Evolutionary conservation across 345 rosid species (phyloP).

Genomic region (Sisymbrium irio): DNA sequence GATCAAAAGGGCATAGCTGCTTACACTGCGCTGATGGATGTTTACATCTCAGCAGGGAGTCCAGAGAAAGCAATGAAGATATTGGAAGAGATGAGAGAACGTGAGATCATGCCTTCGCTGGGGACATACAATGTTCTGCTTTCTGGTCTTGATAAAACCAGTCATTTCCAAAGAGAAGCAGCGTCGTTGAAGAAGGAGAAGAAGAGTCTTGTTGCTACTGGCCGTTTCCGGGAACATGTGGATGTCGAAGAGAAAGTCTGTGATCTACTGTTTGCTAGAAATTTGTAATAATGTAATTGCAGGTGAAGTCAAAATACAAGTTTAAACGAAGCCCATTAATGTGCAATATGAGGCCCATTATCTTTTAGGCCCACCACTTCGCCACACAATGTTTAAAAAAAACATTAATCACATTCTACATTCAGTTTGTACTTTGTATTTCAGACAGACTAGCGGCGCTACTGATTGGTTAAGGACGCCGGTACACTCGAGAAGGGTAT

Average conservation of each 20-base stretch:
- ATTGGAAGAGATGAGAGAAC: constrained; percentile 51
- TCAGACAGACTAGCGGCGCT: not conserved
- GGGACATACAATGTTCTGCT: constrained; percentile 70
- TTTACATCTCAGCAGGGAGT: constrained; percentile 69
- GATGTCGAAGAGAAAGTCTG: not conserved
- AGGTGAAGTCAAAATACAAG: not conserved
- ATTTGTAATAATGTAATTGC: not conserved
- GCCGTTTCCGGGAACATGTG: constrained; percentile 34
- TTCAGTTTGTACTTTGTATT: not conserved
- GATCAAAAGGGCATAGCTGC: constrained; percentile 62
- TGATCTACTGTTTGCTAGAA: not conserved
- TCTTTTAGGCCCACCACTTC: not conserved
- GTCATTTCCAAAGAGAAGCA: constrained; percentile 46
- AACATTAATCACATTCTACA: not conserved
- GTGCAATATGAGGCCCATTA: not conserved
- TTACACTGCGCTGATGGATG: constrained; percentile 66
- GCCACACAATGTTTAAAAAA: not conserved
- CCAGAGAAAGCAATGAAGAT: constrained; percentile 66
- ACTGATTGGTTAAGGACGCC: not conserved
- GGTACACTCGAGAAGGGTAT: not conserved
- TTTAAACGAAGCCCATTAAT: constrained; percentile 1
- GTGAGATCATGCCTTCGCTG: constrained; percentile 52
- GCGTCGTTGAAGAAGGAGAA: constrained; percentile 59
- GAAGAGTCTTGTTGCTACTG: constrained; percentile 42
- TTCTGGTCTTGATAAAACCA: constrained; percentile 60